Percentiles rank a stretch among this genome's conserved stretches.
Conservation (phyloP, 305 asterid genomes). For the Rubia balearica region DNA sequence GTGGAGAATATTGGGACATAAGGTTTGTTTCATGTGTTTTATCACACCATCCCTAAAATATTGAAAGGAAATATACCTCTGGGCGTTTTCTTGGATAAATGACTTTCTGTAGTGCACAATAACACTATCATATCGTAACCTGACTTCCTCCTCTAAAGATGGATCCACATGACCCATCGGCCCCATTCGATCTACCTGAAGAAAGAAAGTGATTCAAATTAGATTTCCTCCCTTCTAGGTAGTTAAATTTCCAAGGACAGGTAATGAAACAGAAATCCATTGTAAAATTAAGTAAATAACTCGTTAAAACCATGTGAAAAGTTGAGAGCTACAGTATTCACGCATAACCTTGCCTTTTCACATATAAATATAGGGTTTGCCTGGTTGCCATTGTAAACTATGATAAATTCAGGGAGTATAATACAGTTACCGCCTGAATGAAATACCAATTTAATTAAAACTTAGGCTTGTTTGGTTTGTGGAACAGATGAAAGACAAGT, state of each 20-base stretch:
- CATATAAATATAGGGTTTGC: not conserved
- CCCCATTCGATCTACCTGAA: slow-evolving; percentile 79
- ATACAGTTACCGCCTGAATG: not conserved
- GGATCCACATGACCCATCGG: slow-evolving; percentile 82
- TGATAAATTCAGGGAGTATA: not conserved
- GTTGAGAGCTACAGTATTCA: not conserved
- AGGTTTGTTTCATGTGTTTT: no score
- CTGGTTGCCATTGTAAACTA: not conserved
- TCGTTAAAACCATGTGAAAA: not conserved
- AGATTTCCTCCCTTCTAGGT: not conserved
- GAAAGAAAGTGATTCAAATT: slow-evolving; percentile 16
- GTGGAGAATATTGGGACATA: no score
- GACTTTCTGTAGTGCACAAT: slow-evolving; percentile 93
- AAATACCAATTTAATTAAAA: not conserved
- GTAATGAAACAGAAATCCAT: not conserved
- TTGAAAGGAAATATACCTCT: slow-evolving; percentile 45
- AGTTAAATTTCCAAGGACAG: not conserved
- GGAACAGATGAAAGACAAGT: not conserved
- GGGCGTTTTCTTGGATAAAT: slow-evolving; percentile 94
- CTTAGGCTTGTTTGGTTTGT: not conserved
- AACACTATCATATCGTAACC: slow-evolving; percentile 77
- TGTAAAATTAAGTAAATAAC: not conserved
- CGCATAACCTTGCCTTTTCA: not conserved
- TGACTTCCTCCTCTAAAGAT: slow-evolving; percentile 77
- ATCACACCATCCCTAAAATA: not conserved